Evolutionary conservation across 148 eudicot species (phyloP).

Genomic region (Rhododendron williamsianum): DNA sequence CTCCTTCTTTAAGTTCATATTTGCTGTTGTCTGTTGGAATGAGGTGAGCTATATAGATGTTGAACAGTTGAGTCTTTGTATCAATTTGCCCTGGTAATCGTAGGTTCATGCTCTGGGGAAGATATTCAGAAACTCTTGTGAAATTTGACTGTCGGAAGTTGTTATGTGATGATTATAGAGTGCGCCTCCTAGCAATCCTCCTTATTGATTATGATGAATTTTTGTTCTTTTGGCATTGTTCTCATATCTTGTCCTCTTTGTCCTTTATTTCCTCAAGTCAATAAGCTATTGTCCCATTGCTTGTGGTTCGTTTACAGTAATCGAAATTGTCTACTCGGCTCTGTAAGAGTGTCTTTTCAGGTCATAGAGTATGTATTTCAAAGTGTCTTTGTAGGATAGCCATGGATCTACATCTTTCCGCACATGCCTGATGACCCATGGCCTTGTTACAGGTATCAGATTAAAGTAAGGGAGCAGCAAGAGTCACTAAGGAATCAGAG

Average conservation of each 20-base stretch:
- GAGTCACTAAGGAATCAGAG: conserved; percentile 68
- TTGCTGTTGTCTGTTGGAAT: neutral
- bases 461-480: conserved; percentile 92
- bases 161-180: neutral
- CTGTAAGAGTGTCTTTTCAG: neutral
- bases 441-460: conserved; percentile 66
- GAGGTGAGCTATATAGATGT: neutral
- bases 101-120: neutral
- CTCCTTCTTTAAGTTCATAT: too few species aligned
- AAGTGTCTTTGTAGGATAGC: neutral
- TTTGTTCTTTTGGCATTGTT: neutral
- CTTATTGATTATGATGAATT: neutral
- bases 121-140: neutral
- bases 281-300: neutral
- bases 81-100: neutral
- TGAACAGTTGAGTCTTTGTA: neutral
- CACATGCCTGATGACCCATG: conserved; percentile 14
- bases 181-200: neutral
- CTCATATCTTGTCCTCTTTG: neutral
- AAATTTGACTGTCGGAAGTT: neutral
- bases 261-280: neutral
- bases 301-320: neutral
- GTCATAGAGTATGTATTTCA: neutral
- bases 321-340: neutral
- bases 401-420: neutral